phyloP scores from a whole-genome alignment of 2,329 filamentous ascomycete genomes.

The Thelonectria blattea region DNA sequence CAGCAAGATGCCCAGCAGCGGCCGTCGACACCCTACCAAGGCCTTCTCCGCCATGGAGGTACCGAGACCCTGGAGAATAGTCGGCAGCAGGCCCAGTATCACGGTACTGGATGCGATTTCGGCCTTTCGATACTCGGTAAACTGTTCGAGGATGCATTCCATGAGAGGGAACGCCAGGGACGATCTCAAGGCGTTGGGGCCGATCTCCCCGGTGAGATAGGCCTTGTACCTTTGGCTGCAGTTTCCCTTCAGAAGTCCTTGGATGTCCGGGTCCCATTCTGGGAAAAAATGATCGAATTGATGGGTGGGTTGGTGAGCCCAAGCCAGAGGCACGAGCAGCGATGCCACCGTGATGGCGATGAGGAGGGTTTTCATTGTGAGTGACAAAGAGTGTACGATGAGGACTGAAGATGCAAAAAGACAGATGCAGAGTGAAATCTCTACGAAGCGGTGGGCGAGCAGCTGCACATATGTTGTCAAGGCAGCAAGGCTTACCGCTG shows the following conservation, averaged over 20 bases:
- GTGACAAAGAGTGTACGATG: neutral
- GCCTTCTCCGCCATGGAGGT: constrained; percentile 31
- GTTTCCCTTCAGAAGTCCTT: neutral
- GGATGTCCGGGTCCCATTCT: constrained; percentile 16
- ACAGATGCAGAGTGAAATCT: neutral
- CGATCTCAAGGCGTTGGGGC: neutral
- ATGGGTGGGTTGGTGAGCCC: neutral
- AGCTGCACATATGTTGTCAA: neutral
- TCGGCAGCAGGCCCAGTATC: constrained; percentile 30
- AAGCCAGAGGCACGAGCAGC: neutral
- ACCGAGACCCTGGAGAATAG: constrained; percentile 26
- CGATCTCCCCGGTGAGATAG: constrained; percentile 8
- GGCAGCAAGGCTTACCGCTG: neutral
- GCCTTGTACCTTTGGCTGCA: neutral
- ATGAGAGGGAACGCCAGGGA: constrained; percentile 22
- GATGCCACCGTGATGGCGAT: neutral
- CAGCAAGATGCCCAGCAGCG: constrained; percentile 28
- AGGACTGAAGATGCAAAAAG: neutral
- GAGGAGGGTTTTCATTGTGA: neutral
- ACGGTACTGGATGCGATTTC: constrained; percentile 32
- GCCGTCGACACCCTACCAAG: constrained; percentile 27
- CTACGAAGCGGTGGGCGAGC: neutral
- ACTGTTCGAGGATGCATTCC: constrained; percentile 26
- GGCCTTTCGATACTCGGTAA: constrained; percentile 34
- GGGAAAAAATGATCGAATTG: constrained; percentile 26